These are phyloP conservation scores for Chloris gayana DNA, from an alignment of 176 grass and related monocot species.

Conservation along the genomic window DNA sequence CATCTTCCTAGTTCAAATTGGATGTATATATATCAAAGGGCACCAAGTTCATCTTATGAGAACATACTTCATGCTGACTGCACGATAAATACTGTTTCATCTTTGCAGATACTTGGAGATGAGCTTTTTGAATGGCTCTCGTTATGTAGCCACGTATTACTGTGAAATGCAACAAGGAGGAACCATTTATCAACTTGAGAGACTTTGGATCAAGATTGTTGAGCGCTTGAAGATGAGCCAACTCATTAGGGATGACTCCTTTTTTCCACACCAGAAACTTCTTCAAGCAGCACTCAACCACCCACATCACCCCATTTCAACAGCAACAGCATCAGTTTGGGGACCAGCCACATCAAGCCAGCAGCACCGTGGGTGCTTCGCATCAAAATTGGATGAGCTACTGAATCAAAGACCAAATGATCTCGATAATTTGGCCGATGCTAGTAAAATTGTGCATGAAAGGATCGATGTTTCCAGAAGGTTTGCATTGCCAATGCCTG, in stretches of 20 bases:
- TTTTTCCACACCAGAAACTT: conserved; percentile 44
- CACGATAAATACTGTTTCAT: background rate
- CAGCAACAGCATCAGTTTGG: conserved; percentile 25
- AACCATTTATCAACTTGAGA: conserved; percentile 46
- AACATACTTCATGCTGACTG: conserved; percentile 1
- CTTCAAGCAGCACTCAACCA: conserved; percentile 53
- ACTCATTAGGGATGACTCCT: conserved; percentile 41
- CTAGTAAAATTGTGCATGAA: background rate
- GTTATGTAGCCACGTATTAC: conserved; percentile 33
- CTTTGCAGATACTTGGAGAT: conserved; percentile 58
- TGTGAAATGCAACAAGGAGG: conserved; percentile 34
- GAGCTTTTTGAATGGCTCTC: conserved; percentile 55
- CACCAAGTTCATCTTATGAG: conserved; percentile 3
- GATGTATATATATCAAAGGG: background rate
- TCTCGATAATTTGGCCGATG: background rate
- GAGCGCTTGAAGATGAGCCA: conserved; percentile 49
- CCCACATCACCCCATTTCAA: conserved; percentile 53
- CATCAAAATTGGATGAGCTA: conserved; percentile 28
- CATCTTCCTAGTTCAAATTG: conserved; percentile 13
- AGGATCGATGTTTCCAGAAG: conserved; percentile 14
- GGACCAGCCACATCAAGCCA: conserved; percentile 21
- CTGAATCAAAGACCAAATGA: conserved; percentile 6
- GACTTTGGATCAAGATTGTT: conserved; percentile 52
- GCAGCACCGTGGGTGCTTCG: conserved; percentile 6
- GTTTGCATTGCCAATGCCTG: background rate